Conservation (phyloP, 352 stramenopile species). For the Globisporangium alternatum region DNA sequence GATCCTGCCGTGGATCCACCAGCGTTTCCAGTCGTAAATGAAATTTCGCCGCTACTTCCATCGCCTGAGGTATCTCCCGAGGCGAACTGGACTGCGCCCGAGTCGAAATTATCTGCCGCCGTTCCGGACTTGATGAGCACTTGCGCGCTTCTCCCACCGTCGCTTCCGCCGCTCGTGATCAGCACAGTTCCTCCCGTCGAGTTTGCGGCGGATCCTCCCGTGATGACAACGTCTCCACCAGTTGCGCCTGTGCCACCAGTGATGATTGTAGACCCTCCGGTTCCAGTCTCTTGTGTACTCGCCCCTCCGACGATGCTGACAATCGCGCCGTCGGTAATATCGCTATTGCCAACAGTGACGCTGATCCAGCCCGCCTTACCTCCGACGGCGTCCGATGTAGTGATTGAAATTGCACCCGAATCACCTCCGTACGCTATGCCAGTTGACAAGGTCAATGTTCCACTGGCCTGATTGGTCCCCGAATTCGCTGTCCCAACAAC, state of each 20-base stretch:
- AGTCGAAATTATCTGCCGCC: conserved; percentile 23
- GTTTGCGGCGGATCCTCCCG: conserved; percentile 16
- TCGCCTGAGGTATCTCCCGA: conserved; percentile 22
- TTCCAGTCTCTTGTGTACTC: conserved; percentile 26
- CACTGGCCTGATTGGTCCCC: conserved; percentile 18
- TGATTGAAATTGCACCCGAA: conserved; percentile 31
- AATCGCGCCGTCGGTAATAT: conserved; percentile 12
- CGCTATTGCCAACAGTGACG: conserved; percentile 24
- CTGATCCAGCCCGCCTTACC: conserved; percentile 30
- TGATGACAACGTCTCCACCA: conserved; percentile 27
- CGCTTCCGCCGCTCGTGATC: conserved; percentile 25
- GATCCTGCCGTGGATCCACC: conserved; percentile 25
- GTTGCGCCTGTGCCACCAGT: conserved; percentile 24
- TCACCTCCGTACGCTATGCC: conserved; percentile 8
- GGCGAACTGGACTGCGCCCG: conserved; percentile 29
- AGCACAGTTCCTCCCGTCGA: conserved; percentile 22
- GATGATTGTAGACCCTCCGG: conserved; percentile 28
- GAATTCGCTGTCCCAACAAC: conserved; percentile 23
- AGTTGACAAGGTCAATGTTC: conserved; percentile 20
- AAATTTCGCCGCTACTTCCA: conserved; percentile 39
- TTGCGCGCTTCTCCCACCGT: conserved; percentile 7
- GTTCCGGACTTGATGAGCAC: conserved; percentile 25
- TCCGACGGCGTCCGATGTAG: conserved; percentile 20
- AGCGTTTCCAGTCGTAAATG: conserved; percentile 32
- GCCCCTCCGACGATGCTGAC: conserved; percentile 24